Percentiles rank a stretch among this genome's conserved stretches.
phyloP scores from a whole-genome alignment of 805 yeast species.

The Huiozyma sinensis region DNA sequence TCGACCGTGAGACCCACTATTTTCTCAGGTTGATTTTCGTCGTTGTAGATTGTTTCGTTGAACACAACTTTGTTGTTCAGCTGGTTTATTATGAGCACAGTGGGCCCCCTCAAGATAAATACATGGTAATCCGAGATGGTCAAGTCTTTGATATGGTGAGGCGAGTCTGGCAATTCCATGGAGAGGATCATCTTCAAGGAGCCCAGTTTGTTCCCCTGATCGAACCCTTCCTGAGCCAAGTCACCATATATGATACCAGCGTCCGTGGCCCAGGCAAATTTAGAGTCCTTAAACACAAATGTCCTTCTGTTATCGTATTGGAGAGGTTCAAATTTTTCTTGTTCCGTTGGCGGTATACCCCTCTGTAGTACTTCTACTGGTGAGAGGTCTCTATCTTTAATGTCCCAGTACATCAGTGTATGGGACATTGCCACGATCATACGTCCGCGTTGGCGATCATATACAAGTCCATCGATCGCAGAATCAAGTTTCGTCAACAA shows the following conservation, averaged over 20 bases:
- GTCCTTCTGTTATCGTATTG: conserved; percentile 26
- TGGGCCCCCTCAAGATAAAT: conserved; percentile 35
- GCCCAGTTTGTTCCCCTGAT: conserved; percentile 23
- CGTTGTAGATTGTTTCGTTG: conserved; percentile 28
- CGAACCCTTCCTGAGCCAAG: conserved; percentile 5
- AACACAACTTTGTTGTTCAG: conserved; percentile 39
- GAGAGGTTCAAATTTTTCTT: conserved; percentile 30
- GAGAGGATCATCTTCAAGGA: conserved; percentile 23
- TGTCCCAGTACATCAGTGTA: not conserved
- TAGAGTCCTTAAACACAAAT: conserved; percentile 18
- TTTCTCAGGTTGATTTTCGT: conserved; percentile 23
- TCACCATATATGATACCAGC: conserved; percentile 38
- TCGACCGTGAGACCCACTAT: conserved; percentile 43
- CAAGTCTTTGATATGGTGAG: conserved; percentile 26
- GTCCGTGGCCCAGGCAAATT: conserved; percentile 39
- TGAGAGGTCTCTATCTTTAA: too few species aligned
- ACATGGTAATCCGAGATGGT: conserved; percentile 46
- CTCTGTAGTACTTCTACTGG: not conserved
- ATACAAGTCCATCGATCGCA: conserved; percentile 22
- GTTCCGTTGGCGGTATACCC: conserved; percentile 23
- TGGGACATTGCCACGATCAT: too few species aligned
- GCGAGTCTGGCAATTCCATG: conserved; percentile 20
- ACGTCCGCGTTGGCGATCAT: not conserved
- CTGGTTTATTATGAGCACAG: conserved; percentile 38
- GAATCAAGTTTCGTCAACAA: not conserved